Evolutionary conservation across 345 rosid genomes (phyloP).

Genomic region (Kandelia obovata): DNA sequence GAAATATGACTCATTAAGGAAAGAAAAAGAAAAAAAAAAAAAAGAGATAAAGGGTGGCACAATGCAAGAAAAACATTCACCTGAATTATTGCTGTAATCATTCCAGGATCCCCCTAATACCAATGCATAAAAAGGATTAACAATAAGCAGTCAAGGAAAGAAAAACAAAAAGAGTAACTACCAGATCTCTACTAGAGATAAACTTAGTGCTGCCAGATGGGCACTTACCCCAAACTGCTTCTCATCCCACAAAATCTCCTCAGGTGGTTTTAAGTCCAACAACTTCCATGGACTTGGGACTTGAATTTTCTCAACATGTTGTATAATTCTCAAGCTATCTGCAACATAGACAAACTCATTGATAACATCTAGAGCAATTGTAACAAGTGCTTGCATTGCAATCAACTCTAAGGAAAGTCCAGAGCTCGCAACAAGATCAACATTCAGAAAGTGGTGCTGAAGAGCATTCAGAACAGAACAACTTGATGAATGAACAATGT

Average conservation of each 20-base stretch:
- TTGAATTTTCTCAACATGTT: constrained; percentile 30
- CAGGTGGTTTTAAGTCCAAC: constrained; percentile 4
- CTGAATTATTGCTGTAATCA: constrained; percentile 24
- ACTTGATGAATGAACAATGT: too few relatives aligned
- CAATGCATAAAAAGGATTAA: not conserved
- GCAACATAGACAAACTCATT: not conserved
- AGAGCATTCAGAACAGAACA: too few relatives aligned
- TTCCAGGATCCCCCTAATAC: constrained; percentile 19
- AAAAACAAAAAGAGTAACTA: not conserved
- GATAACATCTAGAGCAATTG: not conserved
- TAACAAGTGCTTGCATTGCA: not conserved
- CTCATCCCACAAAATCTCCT: constrained; percentile 28
- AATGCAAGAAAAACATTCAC: not conserved
- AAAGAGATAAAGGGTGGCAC: not conserved
- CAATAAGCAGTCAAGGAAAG: not conserved
- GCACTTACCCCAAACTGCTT: constrained; percentile 24
- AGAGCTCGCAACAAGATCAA: too few relatives aligned
- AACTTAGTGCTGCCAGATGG: not conserved
- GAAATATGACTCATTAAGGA: not conserved
- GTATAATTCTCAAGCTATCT: constrained; percentile 33
- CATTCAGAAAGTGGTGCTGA: too few relatives aligned
- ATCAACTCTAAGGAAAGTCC: not conserved
- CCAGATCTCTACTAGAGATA: not conserved
- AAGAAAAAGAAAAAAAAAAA: not conserved
- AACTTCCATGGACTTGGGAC: constrained; percentile 24